Base-by-base conservation (phyloP, 2,329 filamentous ascomycete species). In the Cladophialophora exuberans region DNA sequence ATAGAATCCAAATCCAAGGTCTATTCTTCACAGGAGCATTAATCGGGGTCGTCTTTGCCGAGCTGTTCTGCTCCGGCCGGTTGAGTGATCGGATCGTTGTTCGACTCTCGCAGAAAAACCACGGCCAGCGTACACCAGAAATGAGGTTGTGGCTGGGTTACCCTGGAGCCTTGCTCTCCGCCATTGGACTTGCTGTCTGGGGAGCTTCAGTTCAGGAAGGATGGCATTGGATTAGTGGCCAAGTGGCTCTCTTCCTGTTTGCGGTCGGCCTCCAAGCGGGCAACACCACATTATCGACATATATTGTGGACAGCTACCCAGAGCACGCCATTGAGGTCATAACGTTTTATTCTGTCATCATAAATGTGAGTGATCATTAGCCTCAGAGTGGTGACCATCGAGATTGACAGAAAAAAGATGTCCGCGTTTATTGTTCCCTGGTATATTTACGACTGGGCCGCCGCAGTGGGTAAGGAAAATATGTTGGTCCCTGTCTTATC, bases 331-430 rank as follows among this genome's bases (percentile, higher is more conserved):
- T 45, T 28, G 46, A 46, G 31, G 46, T 56, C 15, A 51, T 56
- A 28, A 56, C 53, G 13, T 56, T 56, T 30, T 56, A 56, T 20
- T 44, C 53, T 22, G 53, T 56, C 13, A 30, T 44, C 31, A 56
- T 56, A 25, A 56, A 56, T 28, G 50, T 53, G 42, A 47, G 50
- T 53, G 11, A 28, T 13, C 36, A 18, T 38, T 11, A 31, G 11
- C 13, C 39, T 1, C 25, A 33, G 25, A 6, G 13, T 10, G 6
- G 3, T 13, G 17, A 36, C 23, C 28, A 22, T 42, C 38, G 17
- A 22, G 36, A 41, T 22, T 41, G 36, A 41, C 36, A 6, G 9
- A 3, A n/a, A 18, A 43, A 20, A 56, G 53, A 31, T 56, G 23
- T 56, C 53, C 3, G 53, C 53, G 6, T 56, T 56, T 41, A 47